Base-by-base conservation (phyloP, 129 eudicot genomes). In the Lactuca sativa region DNA sequence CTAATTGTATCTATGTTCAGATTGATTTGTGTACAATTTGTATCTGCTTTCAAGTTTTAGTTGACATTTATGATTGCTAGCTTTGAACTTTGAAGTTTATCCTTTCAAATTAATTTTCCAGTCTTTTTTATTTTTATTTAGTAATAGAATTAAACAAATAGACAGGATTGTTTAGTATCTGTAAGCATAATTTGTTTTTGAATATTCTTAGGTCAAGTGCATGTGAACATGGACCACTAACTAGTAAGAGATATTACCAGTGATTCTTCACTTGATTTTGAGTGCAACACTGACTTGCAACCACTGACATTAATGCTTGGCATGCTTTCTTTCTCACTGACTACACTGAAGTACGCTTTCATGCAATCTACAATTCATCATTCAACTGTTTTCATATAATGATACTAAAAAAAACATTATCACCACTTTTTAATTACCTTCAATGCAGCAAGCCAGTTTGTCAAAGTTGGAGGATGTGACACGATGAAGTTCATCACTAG, bases 221-320 rank as follows among this genome's bases (percentile, higher is more conserved):
- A 56, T 67, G 32, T 61, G 14, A 40, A 40, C 66, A 58, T 66
- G 59, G 30, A 41, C 58, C 70, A 11, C 36, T 56, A 52, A 74
- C 18, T 56, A 34, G 4, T 10, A 73, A 53, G 66, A 54, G 80
- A 60, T 15, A 32, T 69, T 88, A 91, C 97, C 97, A 86, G 68
- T 25, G 86, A 60, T 69, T 91, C 97, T 70, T 91, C 97, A 73
- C 69, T 82, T 66, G 96, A 86, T 74, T 91, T 91, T 44, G 93
- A 82, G 64, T 81, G 75, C 68, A 91, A 56, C 70, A 86, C 78
- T 17, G 92, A 66, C 72, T 88, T 86, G 85, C 97, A 91, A 56
- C 84, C 84, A 32, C 63, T 55, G 4, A 73, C 64, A 51, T 64
- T 60, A 36, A 62, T 63, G 16, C 55, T 71, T 59, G 77, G 74